Conservation (phyloP, 2,329 filamentous ascomycete species). For the Allantophomopsis lycopodina region DNA sequence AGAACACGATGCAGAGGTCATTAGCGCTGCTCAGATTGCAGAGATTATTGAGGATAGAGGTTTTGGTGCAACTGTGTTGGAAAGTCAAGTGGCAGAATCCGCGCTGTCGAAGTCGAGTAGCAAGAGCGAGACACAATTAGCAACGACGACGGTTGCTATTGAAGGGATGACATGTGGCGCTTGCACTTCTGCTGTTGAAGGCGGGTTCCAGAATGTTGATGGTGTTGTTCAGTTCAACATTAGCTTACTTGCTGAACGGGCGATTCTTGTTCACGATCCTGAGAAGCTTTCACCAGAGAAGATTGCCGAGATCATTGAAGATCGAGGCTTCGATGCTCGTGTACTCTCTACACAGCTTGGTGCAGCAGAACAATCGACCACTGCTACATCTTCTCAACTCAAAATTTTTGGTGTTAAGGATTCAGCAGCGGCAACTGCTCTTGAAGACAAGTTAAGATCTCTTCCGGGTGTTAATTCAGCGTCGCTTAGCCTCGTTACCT, state of each 20-base stretch:
- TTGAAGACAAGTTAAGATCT: slow-evolving; percentile 55
- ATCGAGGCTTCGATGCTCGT: slow-evolving; percentile 75
- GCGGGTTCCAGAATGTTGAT: slow-evolving; percentile 62
- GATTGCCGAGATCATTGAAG: slow-evolving; percentile 75
- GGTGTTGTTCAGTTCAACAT: slow-evolving; percentile 88
- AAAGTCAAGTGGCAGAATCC: slow-evolving; percentile 41
- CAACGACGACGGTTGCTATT: slow-evolving; percentile 75
- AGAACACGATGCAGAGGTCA: slow-evolving; percentile 52
- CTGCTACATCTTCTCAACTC: slow-evolving; percentile 54
- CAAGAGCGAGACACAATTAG: slow-evolving; percentile 22
- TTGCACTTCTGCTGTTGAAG: slow-evolving; percentile 84
- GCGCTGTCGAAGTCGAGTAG: slow-evolving; percentile 15
- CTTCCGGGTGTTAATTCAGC: slow-evolving; percentile 63
- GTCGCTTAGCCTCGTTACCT: slow-evolving; percentile 58
- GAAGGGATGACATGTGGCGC: slow-evolving; percentile 97
- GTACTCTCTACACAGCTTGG: slow-evolving; percentile 65
- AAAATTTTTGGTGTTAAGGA: slow-evolving; percentile 73
- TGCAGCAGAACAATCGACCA: slow-evolving; percentile 34
- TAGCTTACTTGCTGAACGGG: slow-evolving; percentile 82
- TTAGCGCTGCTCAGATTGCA: slow-evolving; percentile 36
- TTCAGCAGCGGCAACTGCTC: slow-evolving; percentile 51
- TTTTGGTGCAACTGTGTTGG: slow-evolving; percentile 68
- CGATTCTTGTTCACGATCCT: slow-evolving; percentile 74
- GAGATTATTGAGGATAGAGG: slow-evolving; percentile 57
- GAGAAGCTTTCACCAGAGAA: slow-evolving; percentile 55